Evolutionary conservation across 2,329 filamentous ascomycete species (phyloP).

Genomic region (Penicillium occitanis): DNA sequence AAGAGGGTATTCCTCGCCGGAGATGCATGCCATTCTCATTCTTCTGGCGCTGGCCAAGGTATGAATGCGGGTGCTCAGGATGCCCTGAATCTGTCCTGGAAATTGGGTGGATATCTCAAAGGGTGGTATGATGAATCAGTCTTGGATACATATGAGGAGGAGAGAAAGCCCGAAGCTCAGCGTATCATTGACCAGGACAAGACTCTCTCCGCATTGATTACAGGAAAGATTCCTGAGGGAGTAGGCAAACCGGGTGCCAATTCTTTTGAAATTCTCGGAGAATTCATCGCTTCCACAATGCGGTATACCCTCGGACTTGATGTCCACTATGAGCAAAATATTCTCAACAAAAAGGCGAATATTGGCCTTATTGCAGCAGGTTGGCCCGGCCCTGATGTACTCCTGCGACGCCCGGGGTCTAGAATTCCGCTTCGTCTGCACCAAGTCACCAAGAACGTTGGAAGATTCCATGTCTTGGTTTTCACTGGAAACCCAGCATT

Average conservation of each 20-base stretch:
- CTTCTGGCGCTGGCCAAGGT: slow-evolving; percentile 5
- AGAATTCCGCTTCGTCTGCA: slow-evolving; percentile 12
- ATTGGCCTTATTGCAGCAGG: not conserved
- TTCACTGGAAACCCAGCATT: slow-evolving; percentile 7
- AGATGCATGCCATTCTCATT: slow-evolving; percentile 4
- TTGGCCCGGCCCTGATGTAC: not conserved
- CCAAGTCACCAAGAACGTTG: slow-evolving; percentile 12
- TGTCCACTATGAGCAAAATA: slow-evolving; percentile 4
- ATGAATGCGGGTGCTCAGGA: slow-evolving; percentile 1
- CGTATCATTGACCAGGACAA: slow-evolving; percentile 8
- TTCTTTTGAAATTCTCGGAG: not conserved
- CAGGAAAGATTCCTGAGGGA: slow-evolving; percentile 6
- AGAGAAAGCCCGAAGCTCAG: not conserved
- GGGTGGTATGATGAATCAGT: slow-evolving; percentile 1
- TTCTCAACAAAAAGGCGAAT: slow-evolving; percentile 9
- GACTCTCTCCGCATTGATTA: slow-evolving; percentile 1
- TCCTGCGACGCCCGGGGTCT: not conserved
- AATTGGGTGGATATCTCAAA: slow-evolving; percentile 4
- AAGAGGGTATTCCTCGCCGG: not conserved
- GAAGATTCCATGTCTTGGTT: slow-evolving; percentile 12
- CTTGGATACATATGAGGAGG: slow-evolving; percentile 13
- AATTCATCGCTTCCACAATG: not conserved
- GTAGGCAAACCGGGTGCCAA: not conserved
- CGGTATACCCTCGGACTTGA: not conserved
- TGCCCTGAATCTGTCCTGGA: not conserved